Evolutionary conservation across 345 rosid genomes (phyloP), one percentile per base, ranked within the genome.

Genomic region (Populus davidiana): DNA sequence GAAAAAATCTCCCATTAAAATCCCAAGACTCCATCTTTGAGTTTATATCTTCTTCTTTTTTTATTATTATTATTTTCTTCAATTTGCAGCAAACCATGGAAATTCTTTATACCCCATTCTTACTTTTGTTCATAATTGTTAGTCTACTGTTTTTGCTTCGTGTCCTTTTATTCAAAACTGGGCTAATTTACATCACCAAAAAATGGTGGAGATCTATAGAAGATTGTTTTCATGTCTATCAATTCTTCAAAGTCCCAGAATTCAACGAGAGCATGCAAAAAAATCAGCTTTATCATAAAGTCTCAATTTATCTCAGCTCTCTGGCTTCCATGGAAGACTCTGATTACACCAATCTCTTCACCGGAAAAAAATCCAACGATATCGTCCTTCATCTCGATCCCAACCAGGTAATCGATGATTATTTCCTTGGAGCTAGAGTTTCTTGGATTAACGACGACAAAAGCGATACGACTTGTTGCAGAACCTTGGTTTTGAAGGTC

Each of bases 281-380:
- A 77, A 95, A 95, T 78, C 90, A 80, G 14, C 88, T 96, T 11
- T 84, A 91, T 61, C 76, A 81, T 21, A 85, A 83, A 69, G 90
- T 92, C 1, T 74, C 75, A 47, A 71, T 84, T 36, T 92, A 92
- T 85, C 82, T 96, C 20, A 86, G 86, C 77, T 90, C 95, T 5
- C 82, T 96, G 12, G 79, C 92, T 14, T 87, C 94, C 0, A 79
- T 93, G 12, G 96, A 92, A 81, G 88, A 95, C 66, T 91, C 97
- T 0, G 92, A 93, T 83, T 93, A 84, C 82, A 90, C 94, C 67
- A 93, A 95, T 62, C 94, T 95, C 75, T 86, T 95, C 84, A 68
- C 97, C 63, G 96, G 92, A 0, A 88, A 89, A 69, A 90, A 84
- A 23, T 54, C 88, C 4, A 84, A 86, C 73, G 96, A 91, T 9